Evolutionary conservation across 208 protist species (phyloP).

Genomic region (Leishmania lainsoni): DNA sequence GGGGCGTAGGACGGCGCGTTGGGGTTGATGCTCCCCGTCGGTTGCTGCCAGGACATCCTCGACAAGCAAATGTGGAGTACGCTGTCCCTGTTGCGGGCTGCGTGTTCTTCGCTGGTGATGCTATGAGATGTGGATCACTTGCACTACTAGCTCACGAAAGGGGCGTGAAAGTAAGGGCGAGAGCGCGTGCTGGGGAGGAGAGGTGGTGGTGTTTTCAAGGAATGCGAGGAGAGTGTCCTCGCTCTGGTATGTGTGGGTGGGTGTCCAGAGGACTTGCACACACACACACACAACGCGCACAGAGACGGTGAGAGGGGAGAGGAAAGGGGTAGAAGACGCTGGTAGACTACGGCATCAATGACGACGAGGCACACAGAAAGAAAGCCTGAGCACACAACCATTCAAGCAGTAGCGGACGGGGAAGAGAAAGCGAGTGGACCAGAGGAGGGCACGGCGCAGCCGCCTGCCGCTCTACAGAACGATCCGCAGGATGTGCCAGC

Average conservation of each 20-base stretch:
- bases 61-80: too few species aligned
- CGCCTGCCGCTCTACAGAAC: neutral
- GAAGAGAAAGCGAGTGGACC: neutral
- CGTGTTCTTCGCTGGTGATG: neutral
- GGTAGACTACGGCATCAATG: neutral
- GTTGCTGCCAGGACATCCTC: conserved; percentile 79
- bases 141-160: neutral
- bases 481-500: neutral
- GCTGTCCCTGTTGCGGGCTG: too few species aligned
- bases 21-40: conserved; percentile 58
- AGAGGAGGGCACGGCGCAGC: neutral
- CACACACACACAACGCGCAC: neutral
- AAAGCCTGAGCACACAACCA: neutral
- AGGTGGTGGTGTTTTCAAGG: neutral
- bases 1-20: conserved; percentile 39
- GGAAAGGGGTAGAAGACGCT: neutral
- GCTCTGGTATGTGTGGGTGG: neutral
- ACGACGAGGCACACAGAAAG: neutral
- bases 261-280: neutral
- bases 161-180: neutral
- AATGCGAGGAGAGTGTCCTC: neutral
- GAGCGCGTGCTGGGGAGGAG: neutral
- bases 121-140: neutral
- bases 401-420: neutral
- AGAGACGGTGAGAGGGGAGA: neutral